Evolutionary conservation across 306 rosid genomes (phyloP).

Genomic region (Dalbergia cultrata): DNA sequence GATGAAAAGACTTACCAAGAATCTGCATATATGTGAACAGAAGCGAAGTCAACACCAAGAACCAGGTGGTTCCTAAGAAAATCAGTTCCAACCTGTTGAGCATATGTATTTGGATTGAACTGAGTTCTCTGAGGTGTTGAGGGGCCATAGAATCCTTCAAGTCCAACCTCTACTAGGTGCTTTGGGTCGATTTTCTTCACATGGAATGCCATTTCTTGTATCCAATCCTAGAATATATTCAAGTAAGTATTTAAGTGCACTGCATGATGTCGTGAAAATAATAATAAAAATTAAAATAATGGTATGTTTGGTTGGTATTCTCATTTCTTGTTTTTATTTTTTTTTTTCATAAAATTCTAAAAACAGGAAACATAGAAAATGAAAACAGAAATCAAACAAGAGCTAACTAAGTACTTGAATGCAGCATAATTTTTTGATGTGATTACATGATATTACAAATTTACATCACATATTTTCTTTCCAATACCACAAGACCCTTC

Average conservation of each 20-base stretch:
- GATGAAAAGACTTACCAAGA: constrained; percentile 67
- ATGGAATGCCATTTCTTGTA: constrained; percentile 89
- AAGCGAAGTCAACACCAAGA: constrained; percentile 94
- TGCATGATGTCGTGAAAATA: constrained; percentile 9
- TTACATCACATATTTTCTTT: constrained; percentile 12
- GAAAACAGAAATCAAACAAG: too few relatives aligned
- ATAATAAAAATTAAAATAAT: not conserved
- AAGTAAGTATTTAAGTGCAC: constrained; percentile 8
- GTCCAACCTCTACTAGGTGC: constrained; percentile 86
- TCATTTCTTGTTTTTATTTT: too few relatives aligned
- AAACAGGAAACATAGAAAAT: too few relatives aligned
- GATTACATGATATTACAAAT: too few relatives aligned
- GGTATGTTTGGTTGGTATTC: too few relatives aligned
- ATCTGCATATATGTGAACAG: constrained; percentile 91
- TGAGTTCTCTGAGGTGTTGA: constrained; percentile 83
- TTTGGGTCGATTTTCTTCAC: constrained; percentile 92
- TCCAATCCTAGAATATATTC: constrained; percentile 72
- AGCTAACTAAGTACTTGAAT: too few relatives aligned
- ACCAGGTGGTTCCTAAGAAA: constrained; percentile 86
- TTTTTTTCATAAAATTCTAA: too few relatives aligned
- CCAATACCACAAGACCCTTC: not conserved
- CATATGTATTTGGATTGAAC: constrained; percentile 91
- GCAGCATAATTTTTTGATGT: too few relatives aligned
- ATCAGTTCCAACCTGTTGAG: constrained; percentile 93
- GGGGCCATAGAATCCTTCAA: constrained; percentile 96